phyloP scores from a whole-genome alignment of 768 basidiomycete species.

The Sporobolomyces phaffii region DNA sequence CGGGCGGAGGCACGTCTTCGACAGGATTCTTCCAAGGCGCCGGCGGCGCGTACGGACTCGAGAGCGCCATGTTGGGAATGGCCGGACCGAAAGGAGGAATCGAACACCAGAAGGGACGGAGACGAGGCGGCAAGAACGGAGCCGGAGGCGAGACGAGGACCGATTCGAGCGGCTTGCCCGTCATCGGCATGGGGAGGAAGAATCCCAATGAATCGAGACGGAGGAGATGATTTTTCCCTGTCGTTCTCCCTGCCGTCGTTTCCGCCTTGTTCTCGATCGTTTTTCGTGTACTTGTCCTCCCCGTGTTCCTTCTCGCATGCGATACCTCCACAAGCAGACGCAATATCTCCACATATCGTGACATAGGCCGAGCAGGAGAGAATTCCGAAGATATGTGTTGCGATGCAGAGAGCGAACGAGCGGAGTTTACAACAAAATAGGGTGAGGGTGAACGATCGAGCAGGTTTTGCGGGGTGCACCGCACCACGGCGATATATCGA shows the following conservation, averaged over 20 bases:
- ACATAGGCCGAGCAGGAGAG: not conserved
- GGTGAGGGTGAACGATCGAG: too few species aligned
- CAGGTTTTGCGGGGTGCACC: too few species aligned
- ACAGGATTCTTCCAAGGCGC: slow-evolving; percentile 18
- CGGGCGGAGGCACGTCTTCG: not conserved
- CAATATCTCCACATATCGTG: too few species aligned
- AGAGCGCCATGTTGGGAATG: slow-evolving; percentile 37
- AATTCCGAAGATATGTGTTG: too few species aligned
- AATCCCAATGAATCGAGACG: slow-evolving; percentile 77
- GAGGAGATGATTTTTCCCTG: slow-evolving; percentile 45
- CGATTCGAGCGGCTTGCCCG: slow-evolving; percentile 62
- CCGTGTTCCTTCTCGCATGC: not conserved
- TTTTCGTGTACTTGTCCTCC: not conserved
- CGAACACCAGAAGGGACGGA: slow-evolving; percentile 54
- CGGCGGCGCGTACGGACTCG: slow-evolving; percentile 28
- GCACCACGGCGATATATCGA: too few species aligned
- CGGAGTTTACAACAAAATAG: too few species aligned
- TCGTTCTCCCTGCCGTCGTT: not conserved
- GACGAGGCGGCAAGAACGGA: slow-evolving; percentile 35
- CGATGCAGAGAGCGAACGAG: too few species aligned
- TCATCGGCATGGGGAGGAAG: slow-evolving; percentile 75
- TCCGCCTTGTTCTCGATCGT: not conserved
- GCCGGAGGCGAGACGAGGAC: slow-evolving; percentile 32
- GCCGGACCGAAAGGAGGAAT: slow-evolving; percentile 57
- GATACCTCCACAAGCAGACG: not conserved